Evolutionary conservation across 139 green algal species (phyloP).

Genomic region (Coccomyxa sp.): DNA sequence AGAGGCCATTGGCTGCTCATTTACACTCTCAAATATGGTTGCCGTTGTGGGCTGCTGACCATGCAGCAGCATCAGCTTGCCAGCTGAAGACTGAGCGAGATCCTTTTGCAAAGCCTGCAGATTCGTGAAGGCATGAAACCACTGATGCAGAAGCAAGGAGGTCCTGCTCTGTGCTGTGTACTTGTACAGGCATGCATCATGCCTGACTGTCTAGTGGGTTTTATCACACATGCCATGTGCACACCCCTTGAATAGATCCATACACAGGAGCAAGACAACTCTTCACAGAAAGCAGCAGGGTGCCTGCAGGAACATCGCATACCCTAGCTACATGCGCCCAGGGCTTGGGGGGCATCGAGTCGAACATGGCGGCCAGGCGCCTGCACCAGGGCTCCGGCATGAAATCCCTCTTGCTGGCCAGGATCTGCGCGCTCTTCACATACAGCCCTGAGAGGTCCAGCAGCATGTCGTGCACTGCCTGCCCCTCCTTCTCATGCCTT

Average conservation of each 20-base stretch:
- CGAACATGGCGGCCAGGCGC: conserved; percentile 12
- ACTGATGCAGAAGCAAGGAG: conserved; percentile 1
- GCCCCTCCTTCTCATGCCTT: conserved; percentile 14
- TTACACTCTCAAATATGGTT: not conserved
- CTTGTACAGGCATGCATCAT: not conserved
- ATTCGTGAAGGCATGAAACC: conserved; percentile 11
- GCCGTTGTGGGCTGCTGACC: not conserved
- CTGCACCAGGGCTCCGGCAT: conserved; percentile 8
- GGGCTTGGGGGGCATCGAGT: conserved; percentile 17
- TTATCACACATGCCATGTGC: not conserved
- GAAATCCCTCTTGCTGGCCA: conserved; percentile 20
- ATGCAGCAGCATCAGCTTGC: not conserved
- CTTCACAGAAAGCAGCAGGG: not conserved
- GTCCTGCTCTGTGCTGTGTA: not conserved
- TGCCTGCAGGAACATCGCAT: too few species aligned
- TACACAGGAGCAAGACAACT: not conserved
- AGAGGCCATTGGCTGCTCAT: not conserved
- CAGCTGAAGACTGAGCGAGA: not conserved
- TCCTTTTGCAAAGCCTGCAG: not conserved
- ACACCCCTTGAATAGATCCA: not conserved
- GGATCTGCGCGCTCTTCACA: conserved; percentile 22
- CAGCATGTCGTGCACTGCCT: conserved; percentile 8
- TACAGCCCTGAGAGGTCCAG: conserved; percentile 13
- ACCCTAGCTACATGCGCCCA: too few species aligned
- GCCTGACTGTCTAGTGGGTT: too few species aligned